Evolutionary conservation across 1,284 basidiomycete species (phyloP), one percentile per base, ranked within the genome.

Genomic region (Trametes sp.): DNA sequence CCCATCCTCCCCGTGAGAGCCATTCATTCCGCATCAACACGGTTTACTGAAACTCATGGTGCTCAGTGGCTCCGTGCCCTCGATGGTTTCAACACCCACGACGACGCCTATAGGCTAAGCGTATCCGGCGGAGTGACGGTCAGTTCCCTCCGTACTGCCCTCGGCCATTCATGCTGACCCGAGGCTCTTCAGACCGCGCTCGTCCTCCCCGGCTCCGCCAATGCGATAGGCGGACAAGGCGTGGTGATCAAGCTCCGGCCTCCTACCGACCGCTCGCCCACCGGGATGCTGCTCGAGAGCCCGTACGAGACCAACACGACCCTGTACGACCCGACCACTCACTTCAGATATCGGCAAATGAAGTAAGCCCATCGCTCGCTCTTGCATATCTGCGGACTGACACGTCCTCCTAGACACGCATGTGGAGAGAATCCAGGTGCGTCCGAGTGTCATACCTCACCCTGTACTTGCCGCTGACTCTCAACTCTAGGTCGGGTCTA

Each of bases 201-300:
- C n/a, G 74, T 84, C 9, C 75, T 85, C 0, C 83, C 83, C 4
- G 83, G 83, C 4, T 81, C 78, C 14, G 82, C 79, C 9, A 79
- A 82, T 70, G 79, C 78, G 16, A 82, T 84, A 38, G 74, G 72
- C 5, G 74, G 74, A 6, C 72, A 75, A 41, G 73, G 81, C 0
- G 82, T 82, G 63, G 69, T 79, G 9, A 82, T 87, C 71, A 87
- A 88, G 69, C 74, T 84, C 7, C 76, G 85, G 19, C 68, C 73
- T 16, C 81, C 83, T 0, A 65, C 59, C 5, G 82, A 83, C 61
- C 77, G 77, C 33, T 80, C 83, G 4, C 75, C 83, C 16, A 78
- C 79, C 8, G 80, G 81, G 0, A 73, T 81, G 73, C 71, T 85
- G 7, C 75, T 86, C n/a, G 84, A 86, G 42, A 78, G 81, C 38